Base-by-base conservation (phyloP, 2,329 filamentous ascomycete genomes). In the Microcyclosporella mali region DNA sequence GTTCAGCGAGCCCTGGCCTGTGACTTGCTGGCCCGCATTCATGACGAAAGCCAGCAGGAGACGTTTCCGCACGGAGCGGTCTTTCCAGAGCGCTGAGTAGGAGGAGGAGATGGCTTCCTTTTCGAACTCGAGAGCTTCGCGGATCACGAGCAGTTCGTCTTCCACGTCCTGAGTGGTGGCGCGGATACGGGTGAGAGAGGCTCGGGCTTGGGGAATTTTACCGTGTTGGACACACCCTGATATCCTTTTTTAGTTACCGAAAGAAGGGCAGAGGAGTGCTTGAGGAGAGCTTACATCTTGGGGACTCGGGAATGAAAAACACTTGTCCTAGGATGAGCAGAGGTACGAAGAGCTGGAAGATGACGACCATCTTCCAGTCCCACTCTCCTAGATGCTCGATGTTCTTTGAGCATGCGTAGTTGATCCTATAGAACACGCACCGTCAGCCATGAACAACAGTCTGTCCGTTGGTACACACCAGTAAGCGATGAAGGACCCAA, bases 291-390 rank as follows among this genome's bases (percentile, higher is more conserved):
- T 4, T 9, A 25, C 21, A 86, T 38, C 82, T 74, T 14, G 83
- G 83, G 3, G 76, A 78, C 60, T 84, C 82, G 15, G 81, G 81
- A 48, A 83, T 75, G 59, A 80, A 82, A 31, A 80, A 81, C 11
- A 85, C 68, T 28, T 81, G 71, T 3, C 64, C 51, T 16, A 84
- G 66, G 60, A 86, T 81, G 45, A 84, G 55, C 38, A 73, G 51
- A 1, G 82, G 82, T 17, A 84, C 72, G n/a, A 86, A 62, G 37
- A 84, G 70, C 65, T 86, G 82, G 70, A 85, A 85, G 49, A 86
- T 79, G 49, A 85, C 77, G 11, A 85, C 79, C 69, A 84, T 76
- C 55, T 75, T 78, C 82, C 82, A 85, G 63, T 85, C 81, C 82
- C 82, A 57, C 53, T 86, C 70, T 30, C 82, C 82, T 4, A 85